phyloP scores from a whole-genome alignment of 495 filamentous ascomycete species.

The Evansstolkia leycettana region DNA sequence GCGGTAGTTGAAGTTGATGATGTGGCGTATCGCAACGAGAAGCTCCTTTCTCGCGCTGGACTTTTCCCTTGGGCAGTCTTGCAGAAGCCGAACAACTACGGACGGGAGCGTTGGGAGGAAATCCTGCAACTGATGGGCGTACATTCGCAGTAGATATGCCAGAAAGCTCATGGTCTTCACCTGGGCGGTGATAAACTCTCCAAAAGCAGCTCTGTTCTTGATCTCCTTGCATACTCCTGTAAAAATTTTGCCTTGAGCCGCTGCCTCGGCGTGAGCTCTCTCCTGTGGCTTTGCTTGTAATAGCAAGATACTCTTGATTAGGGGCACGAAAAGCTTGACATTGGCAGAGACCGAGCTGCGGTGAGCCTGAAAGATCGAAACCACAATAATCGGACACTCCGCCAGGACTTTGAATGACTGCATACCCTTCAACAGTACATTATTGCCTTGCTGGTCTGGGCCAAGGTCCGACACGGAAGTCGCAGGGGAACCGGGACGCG shows the following conservation, averaged over 20 bases:
- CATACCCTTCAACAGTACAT: constrained; percentile 80
- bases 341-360: constrained; percentile 65
- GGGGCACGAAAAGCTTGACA: constrained; percentile 83
- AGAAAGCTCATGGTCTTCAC: constrained; percentile 99
- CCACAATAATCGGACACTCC: constrained; percentile 97
- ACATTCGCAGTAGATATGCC: constrained; percentile 83
- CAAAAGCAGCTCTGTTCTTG: constrained; percentile 86
- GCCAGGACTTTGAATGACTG: constrained; percentile 97
- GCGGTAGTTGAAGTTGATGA: constrained; percentile 97
- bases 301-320: constrained; percentile 81
- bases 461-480: constrained; percentile 65
- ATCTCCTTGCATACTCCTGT: constrained; percentile 91
- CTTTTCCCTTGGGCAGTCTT: constrained; percentile 90
- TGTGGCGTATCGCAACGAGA: constrained; percentile 90
- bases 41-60: constrained; percentile 90
- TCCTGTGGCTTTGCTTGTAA: constrained; percentile 90
- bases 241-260: constrained; percentile 62
- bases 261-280: constrained; percentile 77
- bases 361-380: constrained; percentile 94
- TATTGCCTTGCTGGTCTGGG: constrained; percentile 66
- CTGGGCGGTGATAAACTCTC: constrained; percentile 93
- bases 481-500: constrained; percentile 79
- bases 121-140: constrained; percentile 76
- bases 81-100: constrained; percentile 81
- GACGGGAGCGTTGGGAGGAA: constrained; percentile 80